Evolutionary conservation across 2,329 filamentous ascomycete genomes (phyloP).

Genomic region (Colletotrichum orbiculare): DNA sequence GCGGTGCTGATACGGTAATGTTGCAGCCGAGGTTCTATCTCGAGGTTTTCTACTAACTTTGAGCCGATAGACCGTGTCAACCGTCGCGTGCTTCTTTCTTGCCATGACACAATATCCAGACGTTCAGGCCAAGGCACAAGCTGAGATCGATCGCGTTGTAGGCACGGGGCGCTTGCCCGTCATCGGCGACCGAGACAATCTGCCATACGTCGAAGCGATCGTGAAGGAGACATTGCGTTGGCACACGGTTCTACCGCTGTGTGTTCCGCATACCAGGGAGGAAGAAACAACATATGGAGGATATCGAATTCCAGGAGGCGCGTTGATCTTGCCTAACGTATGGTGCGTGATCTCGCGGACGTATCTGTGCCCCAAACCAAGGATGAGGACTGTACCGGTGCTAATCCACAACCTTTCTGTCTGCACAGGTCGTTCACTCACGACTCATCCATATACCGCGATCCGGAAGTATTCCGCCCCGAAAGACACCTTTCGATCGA

Average conservation of each 20-base stretch:
- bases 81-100: conserved; percentile 55
- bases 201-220: conserved; percentile 55
- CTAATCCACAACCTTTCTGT: too few species aligned
- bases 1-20: conserved; percentile 34
- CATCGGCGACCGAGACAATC: conserved; percentile 48
- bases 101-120: conserved; percentile 59
- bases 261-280: conserved; percentile 58
- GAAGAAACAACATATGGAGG: conserved; percentile 60
- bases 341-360: conserved; percentile 36
- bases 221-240: conserved; percentile 57
- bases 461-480: conserved; percentile 48
- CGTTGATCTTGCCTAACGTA: conserved; percentile 51
- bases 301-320: conserved; percentile 59
- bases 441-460: conserved; percentile 73
- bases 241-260: conserved; percentile 53
- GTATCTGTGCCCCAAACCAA: neutral
- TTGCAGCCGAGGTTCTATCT: conserved; percentile 28
- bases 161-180: conserved; percentile 49
- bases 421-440: conserved; percentile 58
- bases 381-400: neutral
- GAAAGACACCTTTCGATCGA: conserved; percentile 44
- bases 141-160: conserved; percentile 53
- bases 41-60: rapidly evolving
- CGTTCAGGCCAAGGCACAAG: conserved; percentile 44
- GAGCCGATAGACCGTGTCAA: conserved; percentile 41